Base-by-base conservation (phyloP, 2,329 filamentous ascomycete genomes). In the Sporothrix dimorphospora region DNA sequence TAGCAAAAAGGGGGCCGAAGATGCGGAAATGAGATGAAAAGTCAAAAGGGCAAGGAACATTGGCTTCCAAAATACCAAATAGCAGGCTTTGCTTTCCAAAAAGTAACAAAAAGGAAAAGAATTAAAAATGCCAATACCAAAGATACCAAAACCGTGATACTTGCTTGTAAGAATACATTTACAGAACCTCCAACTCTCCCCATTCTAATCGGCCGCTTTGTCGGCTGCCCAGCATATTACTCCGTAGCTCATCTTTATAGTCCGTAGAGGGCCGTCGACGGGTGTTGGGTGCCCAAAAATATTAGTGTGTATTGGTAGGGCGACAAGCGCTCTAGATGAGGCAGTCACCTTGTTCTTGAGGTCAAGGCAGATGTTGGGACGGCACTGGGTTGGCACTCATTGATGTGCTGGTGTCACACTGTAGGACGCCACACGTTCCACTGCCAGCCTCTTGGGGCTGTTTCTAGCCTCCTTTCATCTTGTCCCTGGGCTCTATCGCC, bases 401-500 rank as follows among this genome's bases (percentile, higher is more conserved):
- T 3, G 42, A 47, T 49, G 61, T 66, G 24, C 63, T 42, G 61
- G 61, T 34, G 42, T 66, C 42, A 34, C 61, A 66, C 16, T 19
- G 42, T 19, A 30, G 24, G 24, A 30, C 42, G 42, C 42, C 40
- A 34, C 63, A 30, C 16, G 38, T 14, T 38, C 38, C 59, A 45
- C 59, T 27, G 59, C 38, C 21, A 57, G 53, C 53, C 53, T 12
- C 24, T 19, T 30, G 53, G 53, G 53, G 24, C 53, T 34, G 27
- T 11, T 57, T 34, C 27, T 57, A 24, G 38, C 30, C n/a, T 40
- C 30, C 59, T 38, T 34, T 42, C n/a, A 16, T 12, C 19, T 40
- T 12, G 24, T 4, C 14, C n/a, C 5, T 9, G 8, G 7, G 42
- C 42, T 45, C 59, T 38, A 70, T 34, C 59, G 16, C 70, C 84